A percentile compares a stretch with the other conserved stretches of the same genome.
Conservation (phyloP, 2,329 filamentous ascomycete species). For the Pleurostoma richardsiae region DNA sequence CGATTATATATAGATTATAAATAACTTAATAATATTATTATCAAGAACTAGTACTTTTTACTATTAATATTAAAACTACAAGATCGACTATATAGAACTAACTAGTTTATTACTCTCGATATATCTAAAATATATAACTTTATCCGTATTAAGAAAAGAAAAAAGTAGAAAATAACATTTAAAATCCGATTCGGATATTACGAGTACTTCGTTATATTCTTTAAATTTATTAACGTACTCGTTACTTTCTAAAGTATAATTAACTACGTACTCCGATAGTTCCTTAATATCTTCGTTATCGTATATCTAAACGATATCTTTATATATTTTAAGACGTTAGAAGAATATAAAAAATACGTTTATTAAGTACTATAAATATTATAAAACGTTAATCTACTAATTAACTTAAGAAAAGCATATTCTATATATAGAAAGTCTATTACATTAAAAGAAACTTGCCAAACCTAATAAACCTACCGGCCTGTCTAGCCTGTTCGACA, state of each 20-base stretch:
- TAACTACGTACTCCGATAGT: too few species aligned
- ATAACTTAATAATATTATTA: constrained; percentile 1
- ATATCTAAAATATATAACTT: neutral
- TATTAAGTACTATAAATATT: too few species aligned
- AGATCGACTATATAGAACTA: neutral
- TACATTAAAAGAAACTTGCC: too few species aligned
- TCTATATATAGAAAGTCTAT: neutral
- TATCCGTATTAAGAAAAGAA: neutral
- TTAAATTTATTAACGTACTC: neutral
- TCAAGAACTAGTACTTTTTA: neutral
- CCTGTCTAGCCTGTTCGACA: too few species aligned
- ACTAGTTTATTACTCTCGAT: constrained; percentile 1
- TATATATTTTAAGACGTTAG: too few species aligned
- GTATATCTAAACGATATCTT: too few species aligned
- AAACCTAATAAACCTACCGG: too few species aligned
- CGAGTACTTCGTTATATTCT: neutral
- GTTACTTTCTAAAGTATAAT: too few species aligned
- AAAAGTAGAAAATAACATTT: constrained; percentile 1
- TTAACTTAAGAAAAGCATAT: neutral
- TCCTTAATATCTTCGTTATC: too few species aligned
- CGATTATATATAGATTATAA: neutral
- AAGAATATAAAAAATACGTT: too few species aligned
- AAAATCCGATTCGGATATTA: neutral
- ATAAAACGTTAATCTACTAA: too few species aligned
- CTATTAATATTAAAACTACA: neutral